Conservation (phyloP, 2,329 filamentous ascomycete genomes). For the Microdochium paspali region DNA sequence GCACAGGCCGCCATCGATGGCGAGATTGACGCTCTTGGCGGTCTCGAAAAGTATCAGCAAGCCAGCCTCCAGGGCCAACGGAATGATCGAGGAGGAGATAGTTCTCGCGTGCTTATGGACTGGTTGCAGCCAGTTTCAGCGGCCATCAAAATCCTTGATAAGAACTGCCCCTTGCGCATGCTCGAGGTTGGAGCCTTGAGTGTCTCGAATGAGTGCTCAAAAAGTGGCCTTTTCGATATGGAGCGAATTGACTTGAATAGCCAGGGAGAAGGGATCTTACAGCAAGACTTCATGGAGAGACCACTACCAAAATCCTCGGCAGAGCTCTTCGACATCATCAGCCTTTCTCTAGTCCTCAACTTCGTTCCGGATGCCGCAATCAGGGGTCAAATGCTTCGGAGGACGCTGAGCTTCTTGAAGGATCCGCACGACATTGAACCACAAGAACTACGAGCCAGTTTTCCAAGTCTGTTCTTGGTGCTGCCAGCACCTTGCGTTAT, state of each 20-base stretch:
- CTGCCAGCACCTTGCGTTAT: conserved; percentile 78
- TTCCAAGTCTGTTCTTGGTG: conserved; percentile 78
- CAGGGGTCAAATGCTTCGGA: conserved; percentile 77
- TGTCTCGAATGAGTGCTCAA: conserved; percentile 74
- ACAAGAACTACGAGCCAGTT: conserved; percentile 20
- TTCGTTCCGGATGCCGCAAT: conserved; percentile 72
- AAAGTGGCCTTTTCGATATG: conserved; percentile 60
- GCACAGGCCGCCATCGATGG: conserved; percentile 35
- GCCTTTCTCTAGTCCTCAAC: conserved; percentile 86
- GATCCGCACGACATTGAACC: conserved; percentile 13
- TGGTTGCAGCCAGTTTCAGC: conserved; percentile 40
- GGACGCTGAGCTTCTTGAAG: conserved; percentile 63
- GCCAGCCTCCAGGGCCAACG: conserved; percentile 62
- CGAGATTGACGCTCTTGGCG: conserved; percentile 49
- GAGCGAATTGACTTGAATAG: conserved; percentile 86
- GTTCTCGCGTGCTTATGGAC: conserved; percentile 52
- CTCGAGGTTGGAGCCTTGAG: conserved; percentile 88
- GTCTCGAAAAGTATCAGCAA: conserved; percentile 54
- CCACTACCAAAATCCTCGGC: conserved; percentile 54
- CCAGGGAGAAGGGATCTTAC: conserved; percentile 67
- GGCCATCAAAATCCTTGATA: conserved; percentile 9
- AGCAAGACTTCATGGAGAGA: conserved; percentile 91
- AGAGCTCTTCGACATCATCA: conserved; percentile 80
- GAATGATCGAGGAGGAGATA: conserved; percentile 57
- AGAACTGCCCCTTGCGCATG: conserved; percentile 41